A percentile compares a stretch with the other conserved stretches of the same genome.
These are phyloP conservation scores for Dovyalis caffra DNA, from an alignment of 345 rosid species.

Conservation along the genomic window DNA sequence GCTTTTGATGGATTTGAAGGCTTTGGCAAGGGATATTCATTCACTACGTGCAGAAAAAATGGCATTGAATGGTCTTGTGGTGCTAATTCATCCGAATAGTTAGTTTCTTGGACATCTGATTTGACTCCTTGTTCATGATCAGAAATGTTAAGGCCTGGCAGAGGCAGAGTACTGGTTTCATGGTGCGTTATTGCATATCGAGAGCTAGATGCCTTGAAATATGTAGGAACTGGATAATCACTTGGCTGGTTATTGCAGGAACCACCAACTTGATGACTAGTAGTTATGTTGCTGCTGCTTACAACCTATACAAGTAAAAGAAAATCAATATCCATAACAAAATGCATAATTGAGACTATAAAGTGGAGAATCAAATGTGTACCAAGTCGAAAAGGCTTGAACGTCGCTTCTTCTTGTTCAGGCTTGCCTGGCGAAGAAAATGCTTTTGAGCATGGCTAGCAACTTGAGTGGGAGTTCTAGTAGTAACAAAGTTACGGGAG, in stretches of 20 bases:
- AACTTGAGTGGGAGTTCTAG: constrained; percentile 75
- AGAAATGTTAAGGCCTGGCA: constrained; percentile 1
- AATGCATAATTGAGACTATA: neutral
- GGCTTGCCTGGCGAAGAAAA: constrained; percentile 51
- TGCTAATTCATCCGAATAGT: neutral
- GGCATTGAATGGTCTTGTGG: constrained; percentile 3
- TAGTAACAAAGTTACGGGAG: constrained; percentile 51
- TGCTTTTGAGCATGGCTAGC: constrained; percentile 76
- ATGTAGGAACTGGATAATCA: neutral
- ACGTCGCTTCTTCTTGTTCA: constrained; percentile 56
- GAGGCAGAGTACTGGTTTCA: neutral
- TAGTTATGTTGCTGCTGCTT: constrained; percentile 3
- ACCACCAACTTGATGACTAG: neutral
- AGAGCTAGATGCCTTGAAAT: neutral
- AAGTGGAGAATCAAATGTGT: neutral
- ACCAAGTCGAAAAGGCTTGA: constrained; percentile 70
- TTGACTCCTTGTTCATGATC: neutral
- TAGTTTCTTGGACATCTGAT: constrained; percentile 7
- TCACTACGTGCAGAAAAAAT: neutral
- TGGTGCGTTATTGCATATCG: neutral
- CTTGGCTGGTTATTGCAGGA: constrained; percentile 1
- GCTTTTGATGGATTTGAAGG: constrained; percentile 20
- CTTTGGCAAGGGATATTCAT: constrained; percentile 9
- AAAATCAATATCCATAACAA: neutral
- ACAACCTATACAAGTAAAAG: constrained; percentile 18